Evolutionary conservation across 352 stramenopile genomes (phyloP).

Genomic region (Pythium aphanidermatum): DNA sequence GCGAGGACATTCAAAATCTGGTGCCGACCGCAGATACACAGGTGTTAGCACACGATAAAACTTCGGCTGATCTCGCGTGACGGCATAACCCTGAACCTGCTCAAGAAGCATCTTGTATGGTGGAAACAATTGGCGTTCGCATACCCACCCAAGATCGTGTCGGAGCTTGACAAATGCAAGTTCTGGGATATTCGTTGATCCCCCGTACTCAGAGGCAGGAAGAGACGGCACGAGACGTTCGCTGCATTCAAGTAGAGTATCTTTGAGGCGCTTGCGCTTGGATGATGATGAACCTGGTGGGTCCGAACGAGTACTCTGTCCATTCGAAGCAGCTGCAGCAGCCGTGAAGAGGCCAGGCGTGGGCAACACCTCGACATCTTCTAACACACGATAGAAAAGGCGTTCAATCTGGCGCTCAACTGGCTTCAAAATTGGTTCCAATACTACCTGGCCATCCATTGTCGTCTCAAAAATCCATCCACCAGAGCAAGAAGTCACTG

Average conservation of each 20-base stretch:
- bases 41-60: slow-evolving; percentile 72
- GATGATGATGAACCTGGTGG: slow-evolving; percentile 19
- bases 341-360: slow-evolving; percentile 28
- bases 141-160: slow-evolving; percentile 77
- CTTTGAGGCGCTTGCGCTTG: slow-evolving; percentile 55
- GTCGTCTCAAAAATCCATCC: slow-evolving; percentile 85
- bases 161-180: slow-evolving; percentile 75
- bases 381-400: slow-evolving; percentile 71
- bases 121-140: slow-evolving; percentile 42
- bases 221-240: slow-evolving; percentile 54
- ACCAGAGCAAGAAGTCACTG: slow-evolving; percentile 41
- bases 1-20: slow-evolving; percentile 71
- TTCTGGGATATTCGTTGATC: slow-evolving; percentile 9
- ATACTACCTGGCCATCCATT: slow-evolving; percentile 76
- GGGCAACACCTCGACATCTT: slow-evolving; percentile 60
- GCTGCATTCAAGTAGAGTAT: slow-evolving; percentile 72
- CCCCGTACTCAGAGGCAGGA: slow-evolving; percentile 2
- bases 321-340: slow-evolving; percentile 4
- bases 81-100: slow-evolving; percentile 63
- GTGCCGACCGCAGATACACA: slow-evolving; percentile 59
- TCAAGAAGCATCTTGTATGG: slow-evolving; percentile 51
- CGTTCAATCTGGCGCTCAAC: slow-evolving; percentile 61
- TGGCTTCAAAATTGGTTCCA: slow-evolving; percentile 60
- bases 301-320: slow-evolving; percentile 1
- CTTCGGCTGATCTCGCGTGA: slow-evolving; percentile 60